Base-by-base conservation (phyloP, 2,329 filamentous ascomycete species). In the Ascosphaera acerosa region DNA sequence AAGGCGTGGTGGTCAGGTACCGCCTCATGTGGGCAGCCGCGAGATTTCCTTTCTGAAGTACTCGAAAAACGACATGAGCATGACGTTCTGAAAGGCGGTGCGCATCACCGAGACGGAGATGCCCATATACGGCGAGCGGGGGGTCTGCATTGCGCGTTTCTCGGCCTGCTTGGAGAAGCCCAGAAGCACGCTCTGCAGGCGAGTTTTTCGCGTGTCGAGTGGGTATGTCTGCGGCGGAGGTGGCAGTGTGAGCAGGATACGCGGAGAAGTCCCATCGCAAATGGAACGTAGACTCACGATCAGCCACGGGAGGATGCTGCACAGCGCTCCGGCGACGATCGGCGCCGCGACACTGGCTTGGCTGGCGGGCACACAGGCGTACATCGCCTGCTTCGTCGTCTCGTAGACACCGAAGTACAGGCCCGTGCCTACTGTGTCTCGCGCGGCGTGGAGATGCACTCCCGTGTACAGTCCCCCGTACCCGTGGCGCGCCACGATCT, bases 401-500 rank as follows among this genome's bases (percentile, higher is more conserved):
- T 59, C 55, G 29, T 59, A 59, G 29, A 58, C 47, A 12, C 52
- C 46, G 35, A 59, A 59, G 34, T 58, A 59, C 28, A 59, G 39
- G 4, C 51, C 55, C 6, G 54, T 53, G 10, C 55, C 55, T 31
- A 58, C 44, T 3, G 52, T 55, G 31, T 59, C 55, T 26, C 55
- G 51, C 36, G 55, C 30, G 3, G 52, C 47, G 39, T 59, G 55
- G 5, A 59, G 43, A 22, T 47, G 43, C 40, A 58, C 57, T 2
- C 55, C 55, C 2, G 54, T 57, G 38, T 58, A 59, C 10, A 59
- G 42, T 10, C 55, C 55, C 25, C 47, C 42, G 30, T 54, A 37
- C 9, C 55, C 55, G 38, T 55, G 51, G 14, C 53, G 52, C 30
- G 44, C 41, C 14, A 57, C 39, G 32, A 59, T 58, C 34, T 55